Evolutionary conservation across 176 grass and related monocot genomes (phyloP), one percentile per base, ranked within the genome.

Genomic region (Rhynchospora pubera): DNA sequence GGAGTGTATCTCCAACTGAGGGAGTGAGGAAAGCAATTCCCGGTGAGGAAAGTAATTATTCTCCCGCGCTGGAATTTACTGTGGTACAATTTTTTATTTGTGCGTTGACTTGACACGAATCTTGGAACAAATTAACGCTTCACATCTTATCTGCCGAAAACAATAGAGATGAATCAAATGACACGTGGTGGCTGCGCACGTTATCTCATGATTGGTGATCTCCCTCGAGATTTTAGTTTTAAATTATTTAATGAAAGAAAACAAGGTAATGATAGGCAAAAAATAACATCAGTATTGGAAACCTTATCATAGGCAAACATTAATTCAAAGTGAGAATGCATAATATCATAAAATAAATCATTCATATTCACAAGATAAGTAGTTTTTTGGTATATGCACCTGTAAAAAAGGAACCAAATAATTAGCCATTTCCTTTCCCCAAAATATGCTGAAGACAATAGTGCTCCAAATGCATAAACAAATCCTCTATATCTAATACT

Each of bases 381-480:
- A 21, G 65, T 57, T 21, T 15, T 85, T 77, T 53, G 22, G 72
- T 59, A 79, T 57, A 62, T 65, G 21, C 75, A 63, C 59, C 39
- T 79, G 59, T 61, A 85, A 78, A 0, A 26, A 65, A 53, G 73
- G 83, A 43, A 62, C 13, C 4, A 85, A 79, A 85, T 64, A 79
- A 26, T 79, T 78, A 55, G 57, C 61, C 51, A 68, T 56, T 23
- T 85, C 83, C 23, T 78, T 78, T 78, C 83, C 83, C 73, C 83
- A 85, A 52, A 85, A 79, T 79, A 85, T 32, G 72, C 72, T 39
- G 83, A 79, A 32, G 58, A 78, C 79, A 79, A 50, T 19, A n/a
- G 61, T 39, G 75, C 74, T 64, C 83, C 73, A 13, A 85, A 65
- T 53, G 57, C 70, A 81, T 65, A 65, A 79, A n/a, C n/a, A n/a